phyloP scores from a whole-genome alignment of 2,329 filamentous ascomycete species.

The Beauveria asiatica region DNA sequence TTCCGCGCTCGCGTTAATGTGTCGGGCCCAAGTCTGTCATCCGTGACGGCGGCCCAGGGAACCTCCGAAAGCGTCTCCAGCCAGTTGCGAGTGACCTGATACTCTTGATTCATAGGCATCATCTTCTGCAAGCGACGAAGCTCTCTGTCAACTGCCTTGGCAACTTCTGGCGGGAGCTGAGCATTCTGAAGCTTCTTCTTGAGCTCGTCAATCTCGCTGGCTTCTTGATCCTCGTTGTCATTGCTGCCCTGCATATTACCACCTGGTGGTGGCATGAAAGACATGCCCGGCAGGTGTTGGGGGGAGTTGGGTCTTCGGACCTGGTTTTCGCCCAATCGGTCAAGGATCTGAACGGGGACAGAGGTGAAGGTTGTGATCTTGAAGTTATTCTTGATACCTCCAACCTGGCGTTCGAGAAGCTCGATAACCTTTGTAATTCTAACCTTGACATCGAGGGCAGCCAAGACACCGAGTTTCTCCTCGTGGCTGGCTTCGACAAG shows the following conservation, averaged over 20 bases:
- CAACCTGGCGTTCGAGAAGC: slow-evolving; percentile 73
- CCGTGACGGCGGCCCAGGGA: slow-evolving; percentile 77
- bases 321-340: slow-evolving; percentile 38
- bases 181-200: slow-evolving; percentile 80
- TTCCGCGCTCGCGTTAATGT: slow-evolving; percentile 73
- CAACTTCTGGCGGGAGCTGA: slow-evolving; percentile 71
- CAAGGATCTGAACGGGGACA: slow-evolving; percentile 53
- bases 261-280: slow-evolving; percentile 24
- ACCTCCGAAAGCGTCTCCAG: slow-evolving; percentile 91
- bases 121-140: slow-evolving; percentile 85
- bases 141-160: slow-evolving; percentile 86
- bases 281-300: slow-evolving; percentile 32
- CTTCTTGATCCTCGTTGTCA: slow-evolving; percentile 65
- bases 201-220: slow-evolving; percentile 84
- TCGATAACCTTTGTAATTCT: slow-evolving; percentile 76
- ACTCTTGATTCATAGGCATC: slow-evolving; percentile 92
- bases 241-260: slow-evolving; percentile 34
- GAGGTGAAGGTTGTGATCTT: slow-evolving; percentile 73
- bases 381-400: slow-evolving; percentile 76
- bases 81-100: slow-evolving; percentile 87
- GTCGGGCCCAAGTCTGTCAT: slow-evolving; percentile 75
- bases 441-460: slow-evolving; percentile 69
- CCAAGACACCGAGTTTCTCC: slow-evolving; percentile 80
- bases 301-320: slow-evolving; percentile 23
- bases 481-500: slow-evolving; percentile 80